Evolutionary conservation across 2,329 filamentous ascomycete genomes (phyloP), one percentile per base, ranked within the genome.

Genomic region (Scedosporium apiospermum): DNA sequence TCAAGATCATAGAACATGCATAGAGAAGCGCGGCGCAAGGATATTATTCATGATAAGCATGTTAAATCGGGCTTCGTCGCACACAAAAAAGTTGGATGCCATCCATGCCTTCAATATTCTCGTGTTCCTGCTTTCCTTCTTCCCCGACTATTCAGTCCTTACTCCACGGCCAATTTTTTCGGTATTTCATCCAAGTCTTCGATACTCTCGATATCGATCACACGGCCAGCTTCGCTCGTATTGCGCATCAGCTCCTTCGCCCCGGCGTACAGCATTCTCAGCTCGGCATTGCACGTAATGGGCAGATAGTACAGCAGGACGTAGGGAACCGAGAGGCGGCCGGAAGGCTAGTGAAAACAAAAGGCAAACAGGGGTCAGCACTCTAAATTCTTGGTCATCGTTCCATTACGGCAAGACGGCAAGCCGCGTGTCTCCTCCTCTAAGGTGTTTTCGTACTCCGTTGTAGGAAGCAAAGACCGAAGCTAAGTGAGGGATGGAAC

Each of bases 171-270:
- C 59, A 86, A 74, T 76, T 85, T 88, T 67, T 83, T 78, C 63
- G 93, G 90, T 65, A 98, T 86, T n/a, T 88, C 87, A 67, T 90
- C 86, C 68, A 98, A 72, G 62, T 97, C 93, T 62, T 96, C 91
- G 3, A 84, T 82, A 21, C 84, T 87, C 68, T 90, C 86, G 58
- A 98, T 86, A 74, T 98, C 93, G 65, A 99, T 84, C 27, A 98
- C 88, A 68, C 85, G 86, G 62, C 89, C 88, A n/a, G 92, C 93
- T 77, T 97, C 92, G 64, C 90, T 90, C 62, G 91, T 96, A 71
- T 91, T 96, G 66, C 93, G 86, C 88, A 98, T 92, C 74, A 98
- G 77, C 78, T 99, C 95, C 76, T 97, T 96, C 53, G 95, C 95
- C 46, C 93, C 90, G 34, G 95, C 95, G 74, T 98, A 99, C 72